Evolutionary conservation across 2,329 filamentous ascomycete species (phyloP).

Genomic region (Thielaviopsis ethacetica): DNA sequence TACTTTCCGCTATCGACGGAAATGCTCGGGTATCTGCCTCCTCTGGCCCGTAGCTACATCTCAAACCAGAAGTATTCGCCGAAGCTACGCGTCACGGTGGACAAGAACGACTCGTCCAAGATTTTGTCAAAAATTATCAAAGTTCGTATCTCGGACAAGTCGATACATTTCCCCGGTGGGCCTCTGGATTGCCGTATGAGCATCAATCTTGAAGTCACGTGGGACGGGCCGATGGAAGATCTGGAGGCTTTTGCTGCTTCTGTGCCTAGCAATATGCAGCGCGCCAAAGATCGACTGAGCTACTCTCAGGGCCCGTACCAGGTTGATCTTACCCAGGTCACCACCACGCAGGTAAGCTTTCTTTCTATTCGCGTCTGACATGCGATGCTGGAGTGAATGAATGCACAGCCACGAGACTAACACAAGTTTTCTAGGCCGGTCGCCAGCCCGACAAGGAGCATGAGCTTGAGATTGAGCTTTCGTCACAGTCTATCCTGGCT

Average conservation of each 20-base stretch:
- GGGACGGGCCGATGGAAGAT: conserved; percentile 49
- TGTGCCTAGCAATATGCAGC: conserved; percentile 21
- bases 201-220: conserved; percentile 86
- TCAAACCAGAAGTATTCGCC: conserved; percentile 24
- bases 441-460: conserved; percentile 46
- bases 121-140: conserved; percentile 80
- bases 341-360: conserved; percentile 27
- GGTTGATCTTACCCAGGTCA: conserved; percentile 86
- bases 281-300: conserved; percentile 79
- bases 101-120: conserved; percentile 43
- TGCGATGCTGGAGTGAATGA: too few relatives aligned
- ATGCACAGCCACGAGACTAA: background rate
- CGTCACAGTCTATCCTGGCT: conserved; percentile 44
- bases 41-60: background rate
- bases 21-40: conserved; percentile 25
- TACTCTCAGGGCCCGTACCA: conserved; percentile 81
- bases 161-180: conserved; percentile 61
- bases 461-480: conserved; percentile 66
- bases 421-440: conserved; percentile 19
- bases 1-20: conserved; percentile 60
- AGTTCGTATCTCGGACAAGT: conserved; percentile 71
- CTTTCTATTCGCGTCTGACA: background rate
- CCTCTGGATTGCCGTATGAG: conserved; percentile 85
- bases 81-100: conserved; percentile 59
- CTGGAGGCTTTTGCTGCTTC: conserved; percentile 26